A percentile compares a stretch with the other conserved stretches of the same genome.
phyloP scores from a whole-genome alignment of 345 rosid species.

The Reutealis trisperma region DNA sequence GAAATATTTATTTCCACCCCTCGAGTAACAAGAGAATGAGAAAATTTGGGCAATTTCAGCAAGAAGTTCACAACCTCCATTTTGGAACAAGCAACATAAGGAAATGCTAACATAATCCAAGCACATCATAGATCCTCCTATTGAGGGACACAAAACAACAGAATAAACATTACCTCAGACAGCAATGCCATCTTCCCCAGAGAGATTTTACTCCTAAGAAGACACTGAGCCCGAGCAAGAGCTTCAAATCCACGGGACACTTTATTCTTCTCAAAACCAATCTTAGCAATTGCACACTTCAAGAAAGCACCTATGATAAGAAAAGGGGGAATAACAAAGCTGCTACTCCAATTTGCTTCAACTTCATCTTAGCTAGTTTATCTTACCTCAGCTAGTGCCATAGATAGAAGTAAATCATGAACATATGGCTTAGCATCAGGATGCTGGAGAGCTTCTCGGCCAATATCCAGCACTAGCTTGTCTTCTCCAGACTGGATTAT shows the following conservation, averaged over 20 bases:
- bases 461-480: constrained; percentile 74
- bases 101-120: not conserved
- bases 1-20: not conserved
- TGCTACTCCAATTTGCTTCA: constrained; percentile 30
- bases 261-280: constrained; percentile 78
- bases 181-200: constrained; percentile 74
- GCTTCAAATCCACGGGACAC: constrained; percentile 96
- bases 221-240: constrained; percentile 89
- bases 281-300: constrained; percentile 95
- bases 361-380: constrained; percentile 35
- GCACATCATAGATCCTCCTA: not conserved
- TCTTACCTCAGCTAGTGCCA: constrained; percentile 98
- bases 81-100: not conserved
- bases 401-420: constrained; percentile 83
- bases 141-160: not conserved
- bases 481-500: constrained; percentile 81
- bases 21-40: not conserved
- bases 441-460: constrained; percentile 73
- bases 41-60: not conserved
- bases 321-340: constrained; percentile 57
- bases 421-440: constrained; percentile 74
- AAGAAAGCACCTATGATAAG: constrained; percentile 73
- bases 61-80: not conserved
- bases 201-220: constrained; percentile 80
- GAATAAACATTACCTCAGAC: constrained; percentile 55